Evolutionary conservation across 2,329 filamentous ascomycete species (phyloP).

Genomic region (Beauveria sp.): DNA sequence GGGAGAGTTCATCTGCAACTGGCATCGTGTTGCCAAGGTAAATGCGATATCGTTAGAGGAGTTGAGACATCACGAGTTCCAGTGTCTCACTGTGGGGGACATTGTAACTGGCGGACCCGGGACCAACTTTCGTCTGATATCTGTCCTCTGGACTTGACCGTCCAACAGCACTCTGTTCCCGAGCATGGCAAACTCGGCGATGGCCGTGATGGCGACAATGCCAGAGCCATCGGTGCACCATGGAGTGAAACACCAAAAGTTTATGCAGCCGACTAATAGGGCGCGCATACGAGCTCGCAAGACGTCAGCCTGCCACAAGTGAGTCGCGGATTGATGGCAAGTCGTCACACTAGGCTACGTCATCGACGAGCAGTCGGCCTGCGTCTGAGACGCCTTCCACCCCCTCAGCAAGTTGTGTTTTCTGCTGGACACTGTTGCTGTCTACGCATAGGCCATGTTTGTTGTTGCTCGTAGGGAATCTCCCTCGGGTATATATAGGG

Average conservation of each 20-base stretch:
- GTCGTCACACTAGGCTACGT: not conserved
- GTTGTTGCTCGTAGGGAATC: not conserved
- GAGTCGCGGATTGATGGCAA: not conserved
- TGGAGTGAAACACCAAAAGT: not conserved
- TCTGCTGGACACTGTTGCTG: not conserved
- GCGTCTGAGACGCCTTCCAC: not conserved
- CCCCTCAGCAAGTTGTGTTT: not conserved
- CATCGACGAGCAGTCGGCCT: not conserved
- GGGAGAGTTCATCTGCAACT: not conserved
- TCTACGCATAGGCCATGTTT: not conserved
- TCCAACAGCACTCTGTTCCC: not conserved
- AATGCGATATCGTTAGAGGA: not conserved
- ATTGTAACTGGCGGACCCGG: not conserved
- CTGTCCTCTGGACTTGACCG: not conserved
- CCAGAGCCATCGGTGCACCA: not conserved
- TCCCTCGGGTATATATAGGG: not conserved
- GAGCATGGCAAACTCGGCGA: not conserved
- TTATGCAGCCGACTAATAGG: not conserved
- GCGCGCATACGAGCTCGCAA: not conserved
- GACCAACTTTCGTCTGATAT: not conserved
- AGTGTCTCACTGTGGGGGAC: not conserved
- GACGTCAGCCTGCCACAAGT: not conserved
- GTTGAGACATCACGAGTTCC: not conserved
- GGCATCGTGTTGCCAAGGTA: not conserved
- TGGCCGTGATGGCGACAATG: not conserved